A percentile compares a stretch with the other conserved stretches of the same genome.
These are phyloP conservation scores for Cucurbita pepo DNA, from an alignment of 306 rosid genomes.

Conservation along the genomic window DNA sequence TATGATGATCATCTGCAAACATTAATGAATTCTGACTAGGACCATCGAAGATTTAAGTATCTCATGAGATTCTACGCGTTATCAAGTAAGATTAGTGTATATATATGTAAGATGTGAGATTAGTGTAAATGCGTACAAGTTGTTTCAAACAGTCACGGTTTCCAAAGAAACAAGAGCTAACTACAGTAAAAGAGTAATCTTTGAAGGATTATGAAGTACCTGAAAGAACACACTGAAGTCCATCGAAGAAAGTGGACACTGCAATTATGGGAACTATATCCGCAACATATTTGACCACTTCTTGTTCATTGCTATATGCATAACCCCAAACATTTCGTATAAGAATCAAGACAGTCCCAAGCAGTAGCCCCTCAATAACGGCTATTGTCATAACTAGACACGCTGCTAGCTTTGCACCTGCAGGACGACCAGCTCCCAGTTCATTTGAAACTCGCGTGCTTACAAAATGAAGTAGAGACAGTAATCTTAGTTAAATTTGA, in stretches of 20 bases:
- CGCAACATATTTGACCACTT: slow-evolving; percentile 48
- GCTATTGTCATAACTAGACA: slow-evolving; percentile 34
- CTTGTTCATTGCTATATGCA: slow-evolving; percentile 38
- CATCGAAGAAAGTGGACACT: slow-evolving; percentile 42
- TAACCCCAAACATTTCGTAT: slow-evolving; percentile 54
- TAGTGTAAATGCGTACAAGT: too few relatives aligned
- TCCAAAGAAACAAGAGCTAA: neutral
- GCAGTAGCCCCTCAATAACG: slow-evolving; percentile 25
- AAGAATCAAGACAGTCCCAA: slow-evolving; percentile 28
- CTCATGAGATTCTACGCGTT: neutral
- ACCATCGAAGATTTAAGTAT: neutral
- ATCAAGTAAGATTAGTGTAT: neutral
- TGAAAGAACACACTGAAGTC: slow-evolving; percentile 53
- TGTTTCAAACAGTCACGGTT: too few relatives aligned
- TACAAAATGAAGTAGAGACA: neutral
- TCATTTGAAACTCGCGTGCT: slow-evolving; percentile 68
- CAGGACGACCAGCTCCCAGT: slow-evolving; percentile 53
- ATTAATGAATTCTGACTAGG: neutral
- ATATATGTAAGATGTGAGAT: too few relatives aligned
- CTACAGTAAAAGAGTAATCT: neutral
- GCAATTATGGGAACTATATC: slow-evolving; percentile 51
- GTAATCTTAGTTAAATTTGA: neutral
- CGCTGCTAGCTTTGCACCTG: slow-evolving; percentile 44
- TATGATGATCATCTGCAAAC: neutral
- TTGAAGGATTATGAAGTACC: slow-evolving; percentile 11